Evolutionary conservation across 1,139 yeast species (phyloP).

Genomic region (Kodamaea arcana): DNA sequence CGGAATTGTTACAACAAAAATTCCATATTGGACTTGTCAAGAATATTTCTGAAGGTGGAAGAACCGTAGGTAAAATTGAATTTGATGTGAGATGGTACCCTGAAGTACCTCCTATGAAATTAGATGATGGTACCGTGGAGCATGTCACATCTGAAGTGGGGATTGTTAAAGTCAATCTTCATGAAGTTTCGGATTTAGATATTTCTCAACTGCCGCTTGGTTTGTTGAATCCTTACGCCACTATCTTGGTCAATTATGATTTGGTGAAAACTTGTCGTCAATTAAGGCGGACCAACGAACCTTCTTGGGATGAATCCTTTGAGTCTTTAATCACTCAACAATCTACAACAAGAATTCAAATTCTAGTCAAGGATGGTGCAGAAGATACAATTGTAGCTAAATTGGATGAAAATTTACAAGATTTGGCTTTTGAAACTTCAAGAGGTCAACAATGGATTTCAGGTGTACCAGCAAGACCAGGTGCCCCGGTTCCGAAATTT

Average conservation of each 20-base stretch:
- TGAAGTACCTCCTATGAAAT: constrained; percentile 41
- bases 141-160: constrained; percentile 59
- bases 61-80: constrained; percentile 54
- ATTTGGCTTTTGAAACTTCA: constrained; percentile 48
- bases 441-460: constrained; percentile 51
- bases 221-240: constrained; percentile 66
- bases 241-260: constrained; percentile 54
- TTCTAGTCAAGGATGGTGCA: constrained; percentile 55
- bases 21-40: constrained; percentile 27
- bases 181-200: constrained; percentile 71
- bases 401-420: constrained; percentile 51
- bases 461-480: constrained; percentile 29
- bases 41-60: constrained; percentile 47
- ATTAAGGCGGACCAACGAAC: constrained; percentile 64
- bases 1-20: constrained; percentile 55
- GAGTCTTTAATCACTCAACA: constrained; percentile 62
- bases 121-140: constrained; percentile 50
- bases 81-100: constrained; percentile 67
- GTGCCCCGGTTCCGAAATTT: constrained; percentile 43
- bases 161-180: constrained; percentile 64
- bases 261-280: constrained; percentile 54
- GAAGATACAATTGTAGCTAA: constrained; percentile 49
- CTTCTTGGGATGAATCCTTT: constrained; percentile 61
- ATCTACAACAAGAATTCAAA: constrained; percentile 48
- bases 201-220: constrained; percentile 63